Evolutionary conservation across 805 yeast genomes (phyloP).

Genomic region (Candida sakaeoensis): DNA sequence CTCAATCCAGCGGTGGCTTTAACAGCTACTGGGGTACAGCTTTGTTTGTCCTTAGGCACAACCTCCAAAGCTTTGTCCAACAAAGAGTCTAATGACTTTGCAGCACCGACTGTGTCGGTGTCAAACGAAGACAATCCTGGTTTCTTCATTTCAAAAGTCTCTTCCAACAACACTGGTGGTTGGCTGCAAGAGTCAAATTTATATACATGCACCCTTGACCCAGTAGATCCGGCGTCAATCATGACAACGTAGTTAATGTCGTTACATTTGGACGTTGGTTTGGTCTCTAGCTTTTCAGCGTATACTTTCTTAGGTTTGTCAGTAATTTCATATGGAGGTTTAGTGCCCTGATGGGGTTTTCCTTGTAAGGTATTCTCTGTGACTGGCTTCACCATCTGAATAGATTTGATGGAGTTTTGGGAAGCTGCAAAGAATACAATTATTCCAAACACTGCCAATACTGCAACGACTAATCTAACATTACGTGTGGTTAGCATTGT

Average conservation of each 20-base stretch:
- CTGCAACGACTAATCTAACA: slow-evolving; percentile 49
- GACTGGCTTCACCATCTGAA: slow-evolving; percentile 29
- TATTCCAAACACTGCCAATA: slow-evolving; percentile 48
- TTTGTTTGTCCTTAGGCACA: slow-evolving; percentile 69
- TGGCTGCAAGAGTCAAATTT: slow-evolving; percentile 82
- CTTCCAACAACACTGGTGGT: slow-evolving; percentile 77
- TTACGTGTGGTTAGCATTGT: slow-evolving; percentile 42
- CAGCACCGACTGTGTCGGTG: slow-evolving; percentile 79
- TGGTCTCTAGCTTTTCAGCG: slow-evolving; percentile 12
- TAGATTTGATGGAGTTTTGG: slow-evolving; percentile 31
- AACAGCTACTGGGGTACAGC: slow-evolving; percentile 91
- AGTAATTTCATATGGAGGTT: slow-evolving; percentile 30
- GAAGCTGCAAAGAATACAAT: slow-evolving; percentile 48
- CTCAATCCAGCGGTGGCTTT: slow-evolving; percentile 98
- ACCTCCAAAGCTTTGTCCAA: slow-evolving; percentile 68
- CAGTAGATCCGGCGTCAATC: slow-evolving; percentile 98
- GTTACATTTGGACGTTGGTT: slow-evolving; percentile 18
- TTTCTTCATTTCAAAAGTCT: slow-evolving; percentile 81
- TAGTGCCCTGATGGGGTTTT: slow-evolving; percentile 29
- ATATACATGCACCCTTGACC: slow-evolving; percentile 93
- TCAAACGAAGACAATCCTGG: slow-evolving; percentile 91
- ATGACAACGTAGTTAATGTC: slow-evolving; percentile 74
- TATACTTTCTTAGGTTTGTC: slow-evolving; percentile 9
- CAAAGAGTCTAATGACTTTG: slow-evolving; percentile 81
- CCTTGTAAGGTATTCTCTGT: slow-evolving; percentile 31